Evolutionary conservation across 2,329 filamentous ascomycete genomes (phyloP), one percentile per base, ranked within the genome.

Genomic region (Pseudogymnoascus sp.): DNA sequence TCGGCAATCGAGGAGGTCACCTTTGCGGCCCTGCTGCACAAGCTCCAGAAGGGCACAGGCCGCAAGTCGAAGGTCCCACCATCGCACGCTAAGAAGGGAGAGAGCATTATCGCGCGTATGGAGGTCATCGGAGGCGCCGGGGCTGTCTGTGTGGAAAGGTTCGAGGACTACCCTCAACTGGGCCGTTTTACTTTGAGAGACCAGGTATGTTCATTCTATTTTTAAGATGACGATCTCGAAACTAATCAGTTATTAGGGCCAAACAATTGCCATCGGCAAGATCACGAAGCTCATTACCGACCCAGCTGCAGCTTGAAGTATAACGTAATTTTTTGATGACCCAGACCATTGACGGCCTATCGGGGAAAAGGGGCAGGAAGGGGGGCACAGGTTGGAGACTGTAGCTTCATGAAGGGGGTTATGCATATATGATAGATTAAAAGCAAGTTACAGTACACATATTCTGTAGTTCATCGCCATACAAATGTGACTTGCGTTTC

Each of bases 241-340:
- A 54, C 47, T 54, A 54, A 64, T 70, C 59, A 37, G 43, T 65
- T 59, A 72, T 60, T 71, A 97, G 87, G 94, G 94, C 70, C 93
- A 97, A 89, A 99, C 94, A 0, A 97, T 99, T 78, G 94, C 94
- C 61, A 99, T 99, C 78, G 94, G 94, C 71, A 99, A 99, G 84
- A 95, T 99, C 74, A 97, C 91, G 63, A 97, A 92, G 82, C 83
- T 99, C 64, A 84, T 89, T 67, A 78, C 75, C 12, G 68, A 67
- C 9, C 28, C 6, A 14, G 18, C 28, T 8, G 4, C 28, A 32
- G 47, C 47, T 34, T 54, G 16, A 54, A 54, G 28, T 54, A 34
- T 54, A 54, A 34, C 47, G 47, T 54, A 54, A 54, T 54, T 54
- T 54, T 54, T 34, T 54, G 28, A 54, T 6, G 28, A 32, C 47